Conservation (phyloP, 2,329 filamentous ascomycete genomes). For the Emydomyces testavorans region DNA sequence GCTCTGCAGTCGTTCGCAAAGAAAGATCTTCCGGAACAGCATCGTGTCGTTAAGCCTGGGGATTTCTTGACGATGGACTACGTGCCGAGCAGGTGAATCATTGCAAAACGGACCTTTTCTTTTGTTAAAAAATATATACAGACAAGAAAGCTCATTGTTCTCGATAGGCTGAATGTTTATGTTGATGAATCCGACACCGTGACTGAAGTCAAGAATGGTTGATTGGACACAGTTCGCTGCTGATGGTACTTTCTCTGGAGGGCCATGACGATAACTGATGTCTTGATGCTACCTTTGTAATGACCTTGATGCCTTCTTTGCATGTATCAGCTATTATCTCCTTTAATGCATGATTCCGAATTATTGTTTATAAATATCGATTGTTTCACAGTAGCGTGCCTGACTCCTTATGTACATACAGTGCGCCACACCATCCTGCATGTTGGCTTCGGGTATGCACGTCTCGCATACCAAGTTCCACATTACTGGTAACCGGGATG, state of each 20-base stretch:
- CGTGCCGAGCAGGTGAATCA: conserved; percentile 32
- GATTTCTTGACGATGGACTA: conserved; percentile 33
- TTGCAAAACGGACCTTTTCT: too few species aligned
- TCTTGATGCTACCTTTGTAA: too few species aligned
- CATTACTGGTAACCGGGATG: neutral
- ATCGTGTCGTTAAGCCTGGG: conserved; percentile 35
- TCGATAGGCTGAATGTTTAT: conserved; percentile 35
- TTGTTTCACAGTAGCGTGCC: neutral
- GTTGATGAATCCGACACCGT: conserved; percentile 35
- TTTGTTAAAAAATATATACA: too few species aligned
- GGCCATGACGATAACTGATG: too few species aligned
- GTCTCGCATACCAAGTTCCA: neutral
- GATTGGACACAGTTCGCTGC: conserved; percentile 5
- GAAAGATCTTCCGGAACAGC: conserved; percentile 35
- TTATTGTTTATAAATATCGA: too few species aligned
- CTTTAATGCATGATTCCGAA: too few species aligned
- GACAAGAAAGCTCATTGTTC: neutral
- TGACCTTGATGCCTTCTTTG: too few species aligned
- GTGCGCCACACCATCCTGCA: too few species aligned
- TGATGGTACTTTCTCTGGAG: neutral
- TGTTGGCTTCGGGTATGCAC: neutral
- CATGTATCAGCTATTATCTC: too few species aligned
- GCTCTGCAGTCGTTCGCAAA: conserved; percentile 34
- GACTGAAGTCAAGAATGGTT: conserved; percentile 34
- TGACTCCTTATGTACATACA: neutral